phyloP scores from a whole-genome alignment of 306 rosid genomes.

The Fragaria vesca region DNA sequence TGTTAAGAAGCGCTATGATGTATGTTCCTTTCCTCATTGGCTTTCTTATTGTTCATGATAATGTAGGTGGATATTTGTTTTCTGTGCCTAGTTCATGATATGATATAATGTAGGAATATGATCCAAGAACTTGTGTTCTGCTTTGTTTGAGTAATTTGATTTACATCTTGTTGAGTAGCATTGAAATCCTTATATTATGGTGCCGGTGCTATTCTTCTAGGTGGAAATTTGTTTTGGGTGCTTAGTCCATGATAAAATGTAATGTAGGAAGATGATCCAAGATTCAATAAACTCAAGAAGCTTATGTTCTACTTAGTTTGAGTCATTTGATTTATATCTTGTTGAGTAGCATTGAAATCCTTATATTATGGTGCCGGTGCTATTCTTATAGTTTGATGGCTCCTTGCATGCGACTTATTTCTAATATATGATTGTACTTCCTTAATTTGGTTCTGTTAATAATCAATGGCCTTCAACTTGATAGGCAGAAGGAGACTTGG shows the following conservation, averaged over 20 bases:
- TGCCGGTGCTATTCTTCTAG: not conserved
- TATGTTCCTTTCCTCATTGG: not conserved
- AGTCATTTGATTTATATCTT: not conserved
- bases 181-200: not conserved
- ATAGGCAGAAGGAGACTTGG: constrained; percentile 80
- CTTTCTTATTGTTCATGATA: not conserved
- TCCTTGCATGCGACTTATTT: not conserved
- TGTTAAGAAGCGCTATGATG: constrained; percentile 73
- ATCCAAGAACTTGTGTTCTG: not conserved
- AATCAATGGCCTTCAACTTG: constrained; percentile 17
- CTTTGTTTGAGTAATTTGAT: not conserved
- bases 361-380: not conserved
- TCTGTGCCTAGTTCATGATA: not conserved
- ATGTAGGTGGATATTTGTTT: not conserved
- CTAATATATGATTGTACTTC: too few relatives aligned
- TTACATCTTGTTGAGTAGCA: not conserved
- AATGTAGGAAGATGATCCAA: not conserved
- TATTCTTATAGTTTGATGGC: not conserved
- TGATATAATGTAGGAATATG: not conserved
- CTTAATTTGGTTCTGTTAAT: not conserved
- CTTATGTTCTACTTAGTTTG: not conserved
- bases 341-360: not conserved
- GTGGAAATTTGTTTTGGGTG: too few relatives aligned
- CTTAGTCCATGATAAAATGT: not conserved
- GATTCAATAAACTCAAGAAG: not conserved